A percentile compares a stretch with the other conserved stretches of the same genome.
These are phyloP conservation scores for Lizonia empirigonia DNA, from an alignment of 2,329 filamentous ascomycete species.

Conservation along the genomic window DNA sequence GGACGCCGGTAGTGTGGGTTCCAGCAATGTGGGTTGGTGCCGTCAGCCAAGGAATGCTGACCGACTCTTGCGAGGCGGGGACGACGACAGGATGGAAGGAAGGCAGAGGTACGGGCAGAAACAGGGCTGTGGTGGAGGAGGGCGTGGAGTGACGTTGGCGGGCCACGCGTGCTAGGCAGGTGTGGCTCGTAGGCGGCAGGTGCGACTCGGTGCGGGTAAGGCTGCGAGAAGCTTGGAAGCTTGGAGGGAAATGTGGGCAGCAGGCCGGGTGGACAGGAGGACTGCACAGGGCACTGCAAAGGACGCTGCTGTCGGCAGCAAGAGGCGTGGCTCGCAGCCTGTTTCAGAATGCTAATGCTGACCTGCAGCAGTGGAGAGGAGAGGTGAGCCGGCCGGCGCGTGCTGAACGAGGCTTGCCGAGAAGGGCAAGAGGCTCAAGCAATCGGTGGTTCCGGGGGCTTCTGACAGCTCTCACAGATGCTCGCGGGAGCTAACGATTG, in stretches of 20 bases:
- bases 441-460: slow-evolving; percentile 19
- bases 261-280: too few relatives aligned
- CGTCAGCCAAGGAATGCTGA: slow-evolving; percentile 40
- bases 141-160: slow-evolving; percentile 36
- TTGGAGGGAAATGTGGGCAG: not conserved
- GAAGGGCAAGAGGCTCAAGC: slow-evolving; percentile 22
- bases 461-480: slow-evolving; percentile 14
- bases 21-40: slow-evolving; percentile 37
- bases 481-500: slow-evolving; percentile 14
- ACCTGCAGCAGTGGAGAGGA: too few relatives aligned
- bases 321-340: slow-evolving; percentile 24
- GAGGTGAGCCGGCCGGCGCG: slow-evolving; percentile 29
- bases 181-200: slow-evolving; percentile 31
- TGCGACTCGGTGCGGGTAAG: slow-evolving; percentile 19
- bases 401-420: slow-evolving; percentile 41
- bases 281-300: not conserved
- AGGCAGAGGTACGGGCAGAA: too few relatives aligned
- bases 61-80: slow-evolving; percentile 22
- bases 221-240: slow-evolving; percentile 2
- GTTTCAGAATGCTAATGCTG: slow-evolving; percentile 37
- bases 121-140: slow-evolving; percentile 11
- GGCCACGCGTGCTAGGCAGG: slow-evolving; percentile 33
- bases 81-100: slow-evolving; percentile 1
- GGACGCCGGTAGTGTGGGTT: slow-evolving; percentile 32
- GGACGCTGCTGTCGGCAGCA: slow-evolving; percentile 6